Conservation (phyloP, 257 asterid genomes). For the Leptodermis oblonga region DNA sequence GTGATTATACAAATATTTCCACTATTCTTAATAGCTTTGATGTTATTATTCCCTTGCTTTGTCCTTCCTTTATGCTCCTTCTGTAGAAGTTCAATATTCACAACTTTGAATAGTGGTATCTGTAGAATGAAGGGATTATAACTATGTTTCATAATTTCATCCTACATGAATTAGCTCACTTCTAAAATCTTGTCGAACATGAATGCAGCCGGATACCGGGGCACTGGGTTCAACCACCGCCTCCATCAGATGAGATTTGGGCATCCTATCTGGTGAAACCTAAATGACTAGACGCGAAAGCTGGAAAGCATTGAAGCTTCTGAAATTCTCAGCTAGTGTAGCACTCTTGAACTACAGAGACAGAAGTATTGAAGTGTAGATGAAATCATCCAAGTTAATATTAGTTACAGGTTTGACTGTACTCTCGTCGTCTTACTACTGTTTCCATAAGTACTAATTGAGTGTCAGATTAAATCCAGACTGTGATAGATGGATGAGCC, state of each 20-base stretch:
- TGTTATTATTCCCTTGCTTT: background rate
- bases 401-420: no score
- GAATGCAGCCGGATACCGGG: conserved; percentile 84
- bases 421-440: no score
- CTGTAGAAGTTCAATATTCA: background rate
- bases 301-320: background rate
- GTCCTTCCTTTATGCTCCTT: background rate
- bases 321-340: background rate
- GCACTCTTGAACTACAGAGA: background rate
- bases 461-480: no score
- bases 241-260: conserved; percentile 87
- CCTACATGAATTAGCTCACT: background rate
- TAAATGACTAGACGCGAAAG: conserved; percentile 18
- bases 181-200: conserved; percentile 15
- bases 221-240: conserved; percentile 89
- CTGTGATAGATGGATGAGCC: no score
- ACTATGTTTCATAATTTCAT: background rate
- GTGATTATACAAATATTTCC: background rate
- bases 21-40: background rate
- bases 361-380: background rate
- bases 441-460: no score
- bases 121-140: background rate
- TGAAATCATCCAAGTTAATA: background rate
- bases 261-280: conserved; percentile 74
- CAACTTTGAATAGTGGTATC: background rate